phyloP scores from a whole-genome alignment of 192 early-diverging fungal genomes.

The Rhizophagus sp. region DNA sequence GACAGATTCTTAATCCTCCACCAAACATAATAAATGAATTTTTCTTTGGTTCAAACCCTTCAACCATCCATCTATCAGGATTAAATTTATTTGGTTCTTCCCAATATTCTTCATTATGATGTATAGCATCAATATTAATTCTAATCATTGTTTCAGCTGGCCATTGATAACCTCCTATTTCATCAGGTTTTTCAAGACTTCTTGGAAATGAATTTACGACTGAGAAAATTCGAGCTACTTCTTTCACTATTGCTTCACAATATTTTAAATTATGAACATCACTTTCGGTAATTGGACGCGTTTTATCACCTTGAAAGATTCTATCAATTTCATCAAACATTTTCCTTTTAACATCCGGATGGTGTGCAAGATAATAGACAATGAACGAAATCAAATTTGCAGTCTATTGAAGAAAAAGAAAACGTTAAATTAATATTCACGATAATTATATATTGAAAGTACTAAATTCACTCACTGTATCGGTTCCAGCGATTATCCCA shows the following conservation, averaged over 20 bases:
- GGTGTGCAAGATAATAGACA: not conserved
- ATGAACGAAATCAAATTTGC: not conserved
- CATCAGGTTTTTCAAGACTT: not conserved
- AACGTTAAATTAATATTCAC: too few species aligned
- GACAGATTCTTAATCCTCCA: not conserved
- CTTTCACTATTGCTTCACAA: constrained; percentile 6
- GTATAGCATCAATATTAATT: too few species aligned
- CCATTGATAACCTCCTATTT: constrained; percentile 20
- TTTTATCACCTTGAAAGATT: not conserved
- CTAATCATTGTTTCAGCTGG: not conserved
- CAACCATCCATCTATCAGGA: too few species aligned
- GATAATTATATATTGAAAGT: too few species aligned
- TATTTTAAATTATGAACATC: constrained; percentile 8
- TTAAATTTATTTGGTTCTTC: too few species aligned
- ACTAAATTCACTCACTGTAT: too few species aligned
- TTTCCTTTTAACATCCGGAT: not conserved
- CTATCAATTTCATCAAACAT: not conserved
- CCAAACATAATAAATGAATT: not conserved
- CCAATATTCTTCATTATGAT: too few species aligned
- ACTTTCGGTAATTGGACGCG: not conserved
- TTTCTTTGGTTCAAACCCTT: not conserved
- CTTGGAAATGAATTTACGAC: not conserved
- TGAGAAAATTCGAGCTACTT: not conserved
- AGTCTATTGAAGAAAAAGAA: too few species aligned
- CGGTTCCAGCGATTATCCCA: too few species aligned